Base-by-base conservation (phyloP, 345 rosid genomes). In the Raphanus sativus region DNA sequence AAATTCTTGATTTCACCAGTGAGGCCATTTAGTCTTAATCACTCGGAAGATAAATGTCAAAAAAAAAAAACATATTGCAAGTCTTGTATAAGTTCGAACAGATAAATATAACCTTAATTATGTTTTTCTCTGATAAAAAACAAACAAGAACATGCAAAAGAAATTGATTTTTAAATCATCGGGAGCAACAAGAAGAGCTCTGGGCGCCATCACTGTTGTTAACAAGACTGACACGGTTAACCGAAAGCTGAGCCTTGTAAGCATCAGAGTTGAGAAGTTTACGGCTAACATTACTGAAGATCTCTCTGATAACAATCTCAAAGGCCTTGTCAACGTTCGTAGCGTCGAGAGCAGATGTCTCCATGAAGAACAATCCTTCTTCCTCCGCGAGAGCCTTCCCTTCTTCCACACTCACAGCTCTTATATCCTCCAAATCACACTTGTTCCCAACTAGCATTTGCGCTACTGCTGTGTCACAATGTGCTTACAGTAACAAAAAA, bases 401-500 rank as follows among this genome's bases (percentile, higher is more conserved):
- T 75, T 94, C 97, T 65, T 91, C 93, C 13, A 75, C 73, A 54
- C 86, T 88, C 30, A 92, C 87, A 11, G 88, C 97, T 78, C 97
- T 85, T 2, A 91, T 90, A 59, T 84, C 88, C 54, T 89, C 93
- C 80, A 94, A 81, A 81, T 92, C 98, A 36, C 93, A 85, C 78
- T 94, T 94, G 88, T 94, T 94, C 54, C 97, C 98, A 3, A 94
- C 98, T 63, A 92, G 88, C 97, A 92, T 94, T 73, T 86, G 88
- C 6, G 93, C 91, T 32, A 87, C 77, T 0, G 90, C 67, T 0
- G 92, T 92, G 59, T 92, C 97, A 28, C 98, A 92, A 62, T 94
- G 98, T 76, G 81, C 98, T 77, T 91, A 88, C 88, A 76, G 45
- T 59, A 62, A 56, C 56, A 62, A 62, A 29, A 67, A 6, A 48